Base-by-base conservation (phyloP, 805 yeast genomes). In the Cyberlindnera suaveolens region DNA sequence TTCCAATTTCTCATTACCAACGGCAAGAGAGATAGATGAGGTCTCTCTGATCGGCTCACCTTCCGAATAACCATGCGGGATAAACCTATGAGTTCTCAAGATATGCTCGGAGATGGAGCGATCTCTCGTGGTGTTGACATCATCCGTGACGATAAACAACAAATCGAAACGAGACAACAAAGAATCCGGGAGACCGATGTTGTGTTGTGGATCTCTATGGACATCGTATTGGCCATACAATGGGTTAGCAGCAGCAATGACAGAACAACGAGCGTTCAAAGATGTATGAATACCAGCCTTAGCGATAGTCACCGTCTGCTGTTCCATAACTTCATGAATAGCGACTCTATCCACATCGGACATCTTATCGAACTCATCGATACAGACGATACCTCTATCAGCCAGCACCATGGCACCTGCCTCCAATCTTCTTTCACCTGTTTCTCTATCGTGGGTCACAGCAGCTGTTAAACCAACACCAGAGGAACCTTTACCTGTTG, bases 401-500 rank as follows among this genome's bases (percentile, higher is more conserved):
- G 98, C 99, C 49, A 93, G 71, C 32, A 93, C 99, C 97, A 93
- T 91, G 4, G 99, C 99, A 74, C 99, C 99, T 1, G 98, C 99
- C 67, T 93, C 99, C 51, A 93, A 71, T 54, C 95, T 77, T 57
- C 97, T 75, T 67, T 93, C 99, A 47, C 98, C 98, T 0, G 99
- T 93, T 64, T 93, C 99, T 57, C 82, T 84, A 65, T 93, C 99
- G 1, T 90, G 77, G 6, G 97, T 90, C 3, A 93, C 99, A 1
- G 99, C 99, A 16, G 99, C 99, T 0, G 99, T 93, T 58, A 93
- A 75, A 87, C 99, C 99, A 36, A 93, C 99, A 64, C 99, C 99
- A 1, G 98, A 90, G n/a, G 98, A 91, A 50, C 99, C 99, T 64
- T 96, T 81, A 71, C 99, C 99, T 0, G 99, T 93, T 1, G 99